Evolutionary conservation across 2,329 filamentous ascomycete genomes (phyloP).

Genomic region (Fusarium sp.): DNA sequence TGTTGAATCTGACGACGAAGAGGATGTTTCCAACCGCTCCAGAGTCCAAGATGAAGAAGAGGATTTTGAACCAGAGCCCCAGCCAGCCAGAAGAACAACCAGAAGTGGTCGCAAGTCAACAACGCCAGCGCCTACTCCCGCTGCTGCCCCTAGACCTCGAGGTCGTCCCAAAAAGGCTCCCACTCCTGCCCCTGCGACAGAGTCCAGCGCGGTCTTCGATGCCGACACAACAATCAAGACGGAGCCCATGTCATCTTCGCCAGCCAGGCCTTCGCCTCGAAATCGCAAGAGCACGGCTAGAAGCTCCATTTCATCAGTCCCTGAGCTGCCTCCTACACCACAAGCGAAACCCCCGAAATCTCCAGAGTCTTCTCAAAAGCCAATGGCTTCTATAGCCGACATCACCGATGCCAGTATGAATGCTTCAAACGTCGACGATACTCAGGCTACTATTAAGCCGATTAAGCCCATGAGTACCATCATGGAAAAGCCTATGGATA

Average conservation of each 20-base stretch:
- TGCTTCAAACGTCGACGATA: conserved; percentile 46
- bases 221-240: conserved; percentile 49
- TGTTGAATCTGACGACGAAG: conserved; percentile 84
- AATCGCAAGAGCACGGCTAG: conserved; percentile 73
- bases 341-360: conserved; percentile 70
- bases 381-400: conserved; percentile 73
- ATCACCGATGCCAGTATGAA: conserved; percentile 77
- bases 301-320: conserved; percentile 53
- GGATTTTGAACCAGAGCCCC: conserved; percentile 81
- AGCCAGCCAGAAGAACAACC: conserved; percentile 65
- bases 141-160: conserved; percentile 56
- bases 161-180: conserved; percentile 58
- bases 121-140: conserved; percentile 59
- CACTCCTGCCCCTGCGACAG: conserved; percentile 45
- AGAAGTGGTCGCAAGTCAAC: conserved; percentile 54
- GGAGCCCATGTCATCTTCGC: conserved; percentile 40
- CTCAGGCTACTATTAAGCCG: conserved; percentile 67
- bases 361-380: conserved; percentile 63
- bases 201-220: conserved; percentile 54
- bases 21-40: conserved; percentile 67
- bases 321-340: conserved; percentile 58
- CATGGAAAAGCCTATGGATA: conserved; percentile 92
- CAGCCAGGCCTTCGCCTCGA: conserved; percentile 63
- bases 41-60: conserved; percentile 70
- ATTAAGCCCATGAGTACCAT: conserved; percentile 81